Percentiles rank a stretch among this genome's conserved stretches.
Conservation (phyloP, 2,329 filamentous ascomycete genomes). For the Pseudogymnoascus sp. region DNA sequence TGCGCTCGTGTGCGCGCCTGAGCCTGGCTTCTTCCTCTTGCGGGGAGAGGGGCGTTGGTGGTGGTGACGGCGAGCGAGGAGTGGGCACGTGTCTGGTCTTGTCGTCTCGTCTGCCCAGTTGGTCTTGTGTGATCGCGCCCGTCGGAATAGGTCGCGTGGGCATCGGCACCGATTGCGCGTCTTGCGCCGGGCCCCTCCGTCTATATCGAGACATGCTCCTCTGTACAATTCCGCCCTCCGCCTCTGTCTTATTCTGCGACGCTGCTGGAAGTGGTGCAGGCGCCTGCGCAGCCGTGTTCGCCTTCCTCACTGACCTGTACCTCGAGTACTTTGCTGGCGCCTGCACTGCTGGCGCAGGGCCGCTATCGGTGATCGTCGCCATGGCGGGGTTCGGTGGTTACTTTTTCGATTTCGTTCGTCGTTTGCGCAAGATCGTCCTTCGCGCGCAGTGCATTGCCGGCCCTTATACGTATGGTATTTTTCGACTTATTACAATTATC, state of each 20-base stretch:
- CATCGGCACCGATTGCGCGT: slow-evolving; percentile 4
- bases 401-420: not conserved
- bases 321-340: slow-evolving; percentile 41
- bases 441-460: not conserved
- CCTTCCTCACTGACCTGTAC: slow-evolving; percentile 47
- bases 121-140: slow-evolving; percentile 14
- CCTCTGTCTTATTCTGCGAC: slow-evolving; percentile 16
- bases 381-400: not conserved
- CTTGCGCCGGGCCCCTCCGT: slow-evolving; percentile 17
- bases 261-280: slow-evolving; percentile 21
- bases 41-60: slow-evolving; percentile 10
- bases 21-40: slow-evolving; percentile 13
- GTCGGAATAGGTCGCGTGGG: slow-evolving; percentile 8
- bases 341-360: slow-evolving; percentile 1
- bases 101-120: not conserved
- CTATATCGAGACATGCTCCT: slow-evolving; percentile 33
- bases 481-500: not conserved
- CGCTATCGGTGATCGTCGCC: slow-evolving; percentile 9
- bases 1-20: slow-evolving; percentile 6
- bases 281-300: slow-evolving; percentile 17
- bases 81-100: slow-evolving; percentile 5
- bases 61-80: slow-evolving; percentile 14
- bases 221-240: slow-evolving; percentile 22
- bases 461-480: not conserved
- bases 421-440: not conserved